A percentile compares a stretch with the other conserved stretches of the same genome.
These are phyloP conservation scores for Alternaria ventricosa DNA, from an alignment of 2,329 filamentous ascomycete genomes.

Conservation along the genomic window DNA sequence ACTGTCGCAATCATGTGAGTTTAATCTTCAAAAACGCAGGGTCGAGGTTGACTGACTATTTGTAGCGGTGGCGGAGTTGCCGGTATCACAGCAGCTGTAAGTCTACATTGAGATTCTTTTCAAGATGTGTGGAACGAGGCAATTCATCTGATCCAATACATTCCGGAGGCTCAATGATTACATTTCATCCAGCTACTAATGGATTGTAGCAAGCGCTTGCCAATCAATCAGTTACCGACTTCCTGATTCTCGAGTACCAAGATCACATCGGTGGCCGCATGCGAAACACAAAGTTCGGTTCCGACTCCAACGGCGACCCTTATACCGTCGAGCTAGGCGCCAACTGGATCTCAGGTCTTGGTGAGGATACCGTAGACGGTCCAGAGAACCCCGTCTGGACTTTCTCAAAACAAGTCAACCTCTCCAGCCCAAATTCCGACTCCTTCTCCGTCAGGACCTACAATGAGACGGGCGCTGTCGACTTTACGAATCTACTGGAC, in stretches of 20 bases:
- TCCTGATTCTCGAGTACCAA: constrained; percentile 70
- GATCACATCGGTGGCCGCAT: constrained; percentile 68
- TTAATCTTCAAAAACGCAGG: fast-evolving
- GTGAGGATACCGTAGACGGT: constrained; percentile 36
- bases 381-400: constrained; percentile 69
- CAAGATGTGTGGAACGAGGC: background rate
- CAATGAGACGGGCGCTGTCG: constrained; percentile 61
- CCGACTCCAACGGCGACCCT: constrained; percentile 56
- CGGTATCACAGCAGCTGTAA: constrained; percentile 67
- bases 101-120: constrained; percentile 5
- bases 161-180: background rate
- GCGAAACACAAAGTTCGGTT: constrained; percentile 64
- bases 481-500: constrained; percentile 61
- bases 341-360: constrained; percentile 66
- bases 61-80: constrained; percentile 64
- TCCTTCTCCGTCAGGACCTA: constrained; percentile 66
- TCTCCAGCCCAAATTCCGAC: constrained; percentile 65
- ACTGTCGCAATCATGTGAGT: constrained; percentile 43
- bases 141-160: background rate
- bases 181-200: background rate
- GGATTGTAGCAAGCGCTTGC: constrained; percentile 60
- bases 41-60: constrained; percentile 8
- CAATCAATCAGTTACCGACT: constrained; percentile 68
- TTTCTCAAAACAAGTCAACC: constrained; percentile 63
- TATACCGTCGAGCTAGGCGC: constrained; percentile 70